phyloP scores from a whole-genome alignment of 805 yeast species.

The Yarrowia keelungensis region DNA sequence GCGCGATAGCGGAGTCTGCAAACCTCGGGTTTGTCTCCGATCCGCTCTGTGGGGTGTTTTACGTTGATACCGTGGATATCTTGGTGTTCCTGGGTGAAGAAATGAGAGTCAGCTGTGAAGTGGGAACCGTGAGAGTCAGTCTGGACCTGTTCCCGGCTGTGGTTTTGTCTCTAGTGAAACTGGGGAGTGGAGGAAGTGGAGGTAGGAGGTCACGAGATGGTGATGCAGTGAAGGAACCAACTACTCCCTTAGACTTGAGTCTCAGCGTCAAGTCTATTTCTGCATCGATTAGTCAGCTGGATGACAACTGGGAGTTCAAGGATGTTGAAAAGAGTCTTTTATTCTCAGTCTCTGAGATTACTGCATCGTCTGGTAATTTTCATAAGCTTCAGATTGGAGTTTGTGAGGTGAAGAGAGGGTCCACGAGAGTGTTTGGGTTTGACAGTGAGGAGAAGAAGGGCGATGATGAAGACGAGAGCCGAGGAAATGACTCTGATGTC shows the following conservation, averaged over 20 bases:
- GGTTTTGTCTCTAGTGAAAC: neutral
- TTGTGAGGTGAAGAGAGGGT: constrained; percentile 13
- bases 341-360: neutral
- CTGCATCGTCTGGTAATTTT: constrained; percentile 11
- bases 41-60: constrained; percentile 1
- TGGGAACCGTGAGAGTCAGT: constrained; percentile 14
- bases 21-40: constrained; percentile 5
- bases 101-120: constrained; percentile 15
- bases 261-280: constrained; percentile 3
- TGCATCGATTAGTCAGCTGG: constrained; percentile 7
- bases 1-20: constrained; percentile 61
- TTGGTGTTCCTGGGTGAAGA: constrained; percentile 17
- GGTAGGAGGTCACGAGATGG: neutral
- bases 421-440: constrained; percentile 7
- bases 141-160: constrained; percentile 21
- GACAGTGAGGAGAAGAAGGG: neutral
- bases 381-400: constrained; percentile 17
- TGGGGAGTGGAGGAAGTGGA: constrained; percentile 8
- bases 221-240: neutral
- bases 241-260: neutral
- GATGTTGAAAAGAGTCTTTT: neutral
- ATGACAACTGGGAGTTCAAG: neutral
- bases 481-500: neutral
- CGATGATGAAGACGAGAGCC: neutral
- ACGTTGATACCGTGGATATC: constrained; percentile 9